Conservation (phyloP, 495 filamentous ascomycete species). For the Talaromyces stipitatus region DNA sequence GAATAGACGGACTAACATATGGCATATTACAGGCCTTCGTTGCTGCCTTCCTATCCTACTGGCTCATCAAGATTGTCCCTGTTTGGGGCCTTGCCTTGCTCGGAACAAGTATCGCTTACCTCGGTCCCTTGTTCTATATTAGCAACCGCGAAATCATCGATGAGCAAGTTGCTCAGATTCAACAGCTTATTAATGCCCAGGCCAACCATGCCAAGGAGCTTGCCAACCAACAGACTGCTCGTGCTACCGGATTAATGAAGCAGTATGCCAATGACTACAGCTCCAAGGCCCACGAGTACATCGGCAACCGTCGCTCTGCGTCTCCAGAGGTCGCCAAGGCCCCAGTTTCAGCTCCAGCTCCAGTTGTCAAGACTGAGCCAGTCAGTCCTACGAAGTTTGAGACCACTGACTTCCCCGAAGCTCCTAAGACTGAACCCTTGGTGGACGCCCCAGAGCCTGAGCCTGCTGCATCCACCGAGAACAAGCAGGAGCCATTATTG, state of each 20-base stretch:
- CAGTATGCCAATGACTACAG: slow-evolving; percentile 78
- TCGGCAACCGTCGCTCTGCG: slow-evolving; percentile 44
- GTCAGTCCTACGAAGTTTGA: slow-evolving; percentile 19
- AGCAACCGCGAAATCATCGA: slow-evolving; percentile 94
- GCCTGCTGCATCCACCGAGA: slow-evolving; percentile 3
- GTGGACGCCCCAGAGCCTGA: slow-evolving; percentile 18
- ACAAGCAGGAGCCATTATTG: slow-evolving; percentile 9
- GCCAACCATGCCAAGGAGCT: slow-evolving; percentile 72
- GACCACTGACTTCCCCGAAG: slow-evolving; percentile 51
- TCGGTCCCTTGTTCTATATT: slow-evolving; percentile 84
- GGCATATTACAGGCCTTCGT: slow-evolving; percentile 55
- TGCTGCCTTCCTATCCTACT: slow-evolving; percentile 80
- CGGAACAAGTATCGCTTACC: slow-evolving; percentile 65
- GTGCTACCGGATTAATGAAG: slow-evolving; percentile 68
- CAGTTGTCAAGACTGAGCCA: slow-evolving; percentile 30
- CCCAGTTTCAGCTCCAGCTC: slow-evolving; percentile 18
- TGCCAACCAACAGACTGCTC: slow-evolving; percentile 72
- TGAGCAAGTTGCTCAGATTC: slow-evolving; percentile 62
- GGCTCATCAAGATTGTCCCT: slow-evolving; percentile 86
- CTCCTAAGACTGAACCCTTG: slow-evolving; percentile 49
- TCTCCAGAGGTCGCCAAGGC: slow-evolving; percentile 39
- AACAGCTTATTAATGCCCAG: slow-evolving; percentile 70
- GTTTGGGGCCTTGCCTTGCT: slow-evolving; percentile 87
- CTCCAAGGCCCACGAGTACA: slow-evolving; percentile 73
- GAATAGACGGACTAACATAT: slow-evolving; percentile 13